Conservation (phyloP, 2,329 filamentous ascomycete species). For the Ophioceras dolichostomum region DNA sequence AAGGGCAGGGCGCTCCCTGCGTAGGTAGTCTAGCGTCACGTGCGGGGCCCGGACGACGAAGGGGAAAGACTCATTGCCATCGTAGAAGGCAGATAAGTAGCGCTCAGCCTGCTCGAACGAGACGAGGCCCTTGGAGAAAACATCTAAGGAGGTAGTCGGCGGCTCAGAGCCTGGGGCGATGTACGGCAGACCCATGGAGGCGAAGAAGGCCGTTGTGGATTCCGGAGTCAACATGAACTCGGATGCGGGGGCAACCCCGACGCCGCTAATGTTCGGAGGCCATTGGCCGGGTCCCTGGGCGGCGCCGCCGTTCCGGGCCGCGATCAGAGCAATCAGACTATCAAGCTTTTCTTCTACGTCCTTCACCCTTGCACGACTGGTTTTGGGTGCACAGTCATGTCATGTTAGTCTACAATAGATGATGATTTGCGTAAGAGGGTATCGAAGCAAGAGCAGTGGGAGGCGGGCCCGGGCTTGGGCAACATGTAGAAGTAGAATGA, state of each 20-base stretch:
- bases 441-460: no score
- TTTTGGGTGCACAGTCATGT: background rate
- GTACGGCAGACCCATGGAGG: background rate
- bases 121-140: constrained; percentile 5
- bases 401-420: background rate
- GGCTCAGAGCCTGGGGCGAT: background rate
- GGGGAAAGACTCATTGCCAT: constrained; percentile 5
- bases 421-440: no score
- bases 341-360: constrained; percentile 13
- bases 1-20: constrained; percentile 9
- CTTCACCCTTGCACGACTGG: constrained; percentile 10
- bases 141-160: background rate
- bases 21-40: constrained; percentile 6
- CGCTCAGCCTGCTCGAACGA: constrained; percentile 4
- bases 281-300: background rate
- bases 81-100: constrained; percentile 4
- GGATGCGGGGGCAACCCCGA: no score
- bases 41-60: constrained; percentile 8
- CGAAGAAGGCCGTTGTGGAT: constrained; percentile 9
- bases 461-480: no score
- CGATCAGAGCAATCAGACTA: constrained; percentile 17
- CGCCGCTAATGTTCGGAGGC: constrained; percentile 9
- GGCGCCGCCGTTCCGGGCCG: constrained; percentile 9
- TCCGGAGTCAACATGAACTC: no score
- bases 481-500: no score